Evolutionary conservation across 768 basidiomycete species (phyloP), one percentile per base, ranked within the genome.

Genomic region (Suillus bovinus): DNA sequence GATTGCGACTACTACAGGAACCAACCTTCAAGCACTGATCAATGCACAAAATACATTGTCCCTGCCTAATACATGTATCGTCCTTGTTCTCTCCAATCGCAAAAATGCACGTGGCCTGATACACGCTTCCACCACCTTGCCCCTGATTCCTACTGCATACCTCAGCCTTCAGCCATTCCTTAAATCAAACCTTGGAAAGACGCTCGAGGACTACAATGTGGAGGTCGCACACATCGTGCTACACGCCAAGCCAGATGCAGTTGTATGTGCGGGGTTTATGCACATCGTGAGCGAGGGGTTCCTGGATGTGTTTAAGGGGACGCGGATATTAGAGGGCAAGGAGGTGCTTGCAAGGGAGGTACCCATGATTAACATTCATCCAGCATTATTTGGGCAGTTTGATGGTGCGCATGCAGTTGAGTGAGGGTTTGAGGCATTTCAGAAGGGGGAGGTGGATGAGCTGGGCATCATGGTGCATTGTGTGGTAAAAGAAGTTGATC

Each of bases 181-280:
- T 5, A 93, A 91, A 72, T 77, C 82, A 0, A 80, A 91, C 70
- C 86, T 89, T 1, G 86, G 84, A 27, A 85, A 85, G 66, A 90
- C 91, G 5, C 80, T 96, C 24, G 78, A 84, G 52, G 92, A 96
- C 71, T 98, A 97, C 76, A 96, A 96, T 70, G 76, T 79, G 4
- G 91, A 93, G 70, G 83, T 96, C 1, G 93, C 93, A 9, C 77
- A 82, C 38, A 81, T 86, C 59, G 86, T 94, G 4, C 69, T 90
- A 7, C 71, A 76, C 29, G 84, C 79, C 24, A 76, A 78, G 36
- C 96, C 96, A 0, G 93, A 98, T 75, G 73, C 96, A 29, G 84
- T 99, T 52, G 91, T 99, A 7, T 82, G 99, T n/a, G 97, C 96
- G 0, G 97, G 97, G 0, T 99, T 94, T 93, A 98, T 99, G 96